Percentiles rank a stretch among this genome's conserved stretches.
phyloP scores from a whole-genome alignment of 2,329 filamentous ascomycete species.

The Stachybotrys chartarum region DNA sequence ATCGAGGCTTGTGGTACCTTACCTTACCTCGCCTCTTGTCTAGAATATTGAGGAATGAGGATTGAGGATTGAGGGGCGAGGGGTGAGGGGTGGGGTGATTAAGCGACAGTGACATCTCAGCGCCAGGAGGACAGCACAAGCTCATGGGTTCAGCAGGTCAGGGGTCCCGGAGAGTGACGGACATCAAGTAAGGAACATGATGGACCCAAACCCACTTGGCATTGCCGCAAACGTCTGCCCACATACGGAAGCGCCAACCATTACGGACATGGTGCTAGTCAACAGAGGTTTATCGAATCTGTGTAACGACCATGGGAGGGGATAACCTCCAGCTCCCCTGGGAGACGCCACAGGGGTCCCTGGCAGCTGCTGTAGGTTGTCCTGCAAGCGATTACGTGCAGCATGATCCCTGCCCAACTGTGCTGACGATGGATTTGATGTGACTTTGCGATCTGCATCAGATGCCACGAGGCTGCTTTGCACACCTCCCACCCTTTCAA shows the following conservation, averaged over 20 bases:
- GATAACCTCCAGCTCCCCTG: too few species aligned
- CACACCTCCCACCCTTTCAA: background rate
- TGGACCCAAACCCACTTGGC: background rate
- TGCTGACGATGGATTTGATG: background rate
- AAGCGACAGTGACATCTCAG: background rate
- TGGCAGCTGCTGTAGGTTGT: background rate
- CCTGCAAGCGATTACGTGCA: background rate
- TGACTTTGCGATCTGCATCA: background rate
- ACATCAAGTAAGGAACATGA: too few species aligned
- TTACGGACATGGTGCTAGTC: too few species aligned
- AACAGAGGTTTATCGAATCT: too few species aligned
- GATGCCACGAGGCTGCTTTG: background rate
- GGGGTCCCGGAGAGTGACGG: too few species aligned
- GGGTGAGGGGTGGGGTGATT: background rate
- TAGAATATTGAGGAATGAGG: background rate
- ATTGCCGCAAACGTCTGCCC: background rate
- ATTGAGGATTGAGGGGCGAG: background rate
- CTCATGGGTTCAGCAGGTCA: background rate
- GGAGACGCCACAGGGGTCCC: background rate
- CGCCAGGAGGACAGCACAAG: background rate
- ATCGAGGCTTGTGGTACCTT: background rate
- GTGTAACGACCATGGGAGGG: too few species aligned
- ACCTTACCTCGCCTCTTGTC: background rate
- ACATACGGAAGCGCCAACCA: background rate
- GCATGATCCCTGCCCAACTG: background rate